These are phyloP conservation scores for Arthrobotrys entomopaga DNA, from an alignment of 2,329 filamentous ascomycete genomes.

Conservation along the genomic window DNA sequence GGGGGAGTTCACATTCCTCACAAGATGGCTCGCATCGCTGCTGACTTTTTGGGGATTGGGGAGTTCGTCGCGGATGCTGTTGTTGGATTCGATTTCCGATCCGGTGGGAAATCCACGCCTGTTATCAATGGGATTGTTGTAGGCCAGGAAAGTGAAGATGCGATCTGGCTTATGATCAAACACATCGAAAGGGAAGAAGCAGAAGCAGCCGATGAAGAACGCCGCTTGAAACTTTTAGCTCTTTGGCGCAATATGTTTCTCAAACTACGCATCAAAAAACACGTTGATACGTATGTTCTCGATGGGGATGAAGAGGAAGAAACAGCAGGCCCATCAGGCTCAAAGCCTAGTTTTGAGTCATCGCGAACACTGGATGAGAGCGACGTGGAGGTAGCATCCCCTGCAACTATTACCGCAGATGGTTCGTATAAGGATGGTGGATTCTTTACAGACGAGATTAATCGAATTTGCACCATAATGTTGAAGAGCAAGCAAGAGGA, in stretches of 20 bases:
- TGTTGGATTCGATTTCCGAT: conserved; percentile 85
- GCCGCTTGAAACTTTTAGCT: conserved; percentile 60
- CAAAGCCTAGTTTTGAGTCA: not conserved
- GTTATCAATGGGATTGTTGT: conserved; percentile 82
- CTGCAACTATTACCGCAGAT: conserved; percentile 56
- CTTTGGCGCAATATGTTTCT: conserved; percentile 71
- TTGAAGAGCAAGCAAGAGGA: conserved; percentile 15
- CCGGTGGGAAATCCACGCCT: conserved; percentile 83
- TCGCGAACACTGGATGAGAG: conserved; percentile 7
- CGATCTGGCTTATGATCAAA: conserved; percentile 62
- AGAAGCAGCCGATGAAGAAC: conserved; percentile 34
- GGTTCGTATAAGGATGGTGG: conserved; percentile 30
- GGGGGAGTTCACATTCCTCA: conserved; percentile 38
- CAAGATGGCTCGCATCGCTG: conserved; percentile 73
- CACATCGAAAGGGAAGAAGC: conserved; percentile 45
- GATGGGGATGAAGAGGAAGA: conserved; percentile 35
- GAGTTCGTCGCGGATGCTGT: conserved; percentile 86
- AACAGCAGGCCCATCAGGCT: not conserved
- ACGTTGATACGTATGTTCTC: conserved; percentile 71
- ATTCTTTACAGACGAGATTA: conserved; percentile 42
- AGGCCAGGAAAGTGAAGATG: conserved; percentile 71
- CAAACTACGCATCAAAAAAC: conserved; percentile 75
- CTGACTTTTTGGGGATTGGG: conserved; percentile 74
- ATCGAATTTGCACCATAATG: conserved; percentile 20
- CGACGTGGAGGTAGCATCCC: conserved; percentile 58